Percentiles rank a stretch among this genome's conserved stretches.
These are phyloP conservation scores for Edaphochlamys debaryana DNA, from an alignment of 139 green algal species.

Conservation along the genomic window DNA sequence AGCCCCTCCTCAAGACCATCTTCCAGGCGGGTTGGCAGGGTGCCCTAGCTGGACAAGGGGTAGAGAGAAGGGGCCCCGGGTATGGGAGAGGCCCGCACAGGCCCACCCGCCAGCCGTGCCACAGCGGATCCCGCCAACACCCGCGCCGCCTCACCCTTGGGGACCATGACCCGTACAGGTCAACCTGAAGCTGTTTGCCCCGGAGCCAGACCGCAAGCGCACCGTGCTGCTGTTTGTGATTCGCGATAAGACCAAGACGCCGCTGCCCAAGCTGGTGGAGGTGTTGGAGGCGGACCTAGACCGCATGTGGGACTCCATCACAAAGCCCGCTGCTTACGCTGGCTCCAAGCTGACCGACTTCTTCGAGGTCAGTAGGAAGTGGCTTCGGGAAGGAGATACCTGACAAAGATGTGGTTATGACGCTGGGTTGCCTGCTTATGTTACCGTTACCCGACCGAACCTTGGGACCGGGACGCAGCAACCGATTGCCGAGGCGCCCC, in stretches of 20 bases:
- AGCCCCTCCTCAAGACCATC: constrained; percentile 98
- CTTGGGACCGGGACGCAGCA: too few relatives aligned
- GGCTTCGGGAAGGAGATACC: too few relatives aligned
- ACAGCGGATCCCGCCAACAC: too few relatives aligned
- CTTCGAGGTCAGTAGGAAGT: constrained; percentile 86
- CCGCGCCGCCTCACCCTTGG: too few relatives aligned
- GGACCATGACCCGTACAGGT: constrained; percentile 86
- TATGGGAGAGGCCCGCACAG: too few relatives aligned
- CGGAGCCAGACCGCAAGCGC: constrained; percentile 72
- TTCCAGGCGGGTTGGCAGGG: constrained; percentile 79
- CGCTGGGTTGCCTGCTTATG: too few relatives aligned
- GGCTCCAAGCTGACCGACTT: constrained; percentile 82
- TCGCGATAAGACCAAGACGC: constrained; percentile 92
- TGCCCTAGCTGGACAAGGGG: too few relatives aligned
- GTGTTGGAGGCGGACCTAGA: constrained; percentile 77
- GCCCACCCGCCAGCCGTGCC: too few relatives aligned
- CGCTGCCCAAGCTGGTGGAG: constrained; percentile 75
- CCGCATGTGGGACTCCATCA: constrained; percentile 90
- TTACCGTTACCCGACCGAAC: too few relatives aligned
- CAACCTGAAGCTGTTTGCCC: constrained; percentile 97
- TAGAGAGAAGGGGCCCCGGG: too few relatives aligned
- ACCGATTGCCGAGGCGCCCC: too few relatives aligned
- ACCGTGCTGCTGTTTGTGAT: constrained; percentile 98
- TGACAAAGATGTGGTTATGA: too few relatives aligned
- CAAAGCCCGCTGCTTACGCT: constrained; percentile 86